Evolutionary conservation across 176 grass and related monocot species (phyloP).

Genomic region (Poa annua): DNA sequence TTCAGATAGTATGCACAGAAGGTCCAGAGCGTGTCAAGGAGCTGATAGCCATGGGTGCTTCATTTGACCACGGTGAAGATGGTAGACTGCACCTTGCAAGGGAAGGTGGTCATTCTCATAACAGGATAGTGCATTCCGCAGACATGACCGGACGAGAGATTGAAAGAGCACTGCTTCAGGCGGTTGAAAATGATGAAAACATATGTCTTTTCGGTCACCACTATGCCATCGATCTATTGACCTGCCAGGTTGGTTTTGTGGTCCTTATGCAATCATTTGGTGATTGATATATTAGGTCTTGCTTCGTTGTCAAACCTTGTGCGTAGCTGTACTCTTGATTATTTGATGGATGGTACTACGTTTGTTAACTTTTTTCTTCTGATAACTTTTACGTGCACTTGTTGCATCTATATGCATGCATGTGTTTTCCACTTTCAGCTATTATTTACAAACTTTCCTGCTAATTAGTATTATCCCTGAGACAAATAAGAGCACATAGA

Average conservation of each 20-base stretch:
- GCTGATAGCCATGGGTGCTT: slow-evolving; percentile 91
- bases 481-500: neutral
- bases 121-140: slow-evolving; percentile 94
- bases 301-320: neutral
- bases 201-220: slow-evolving; percentile 84
- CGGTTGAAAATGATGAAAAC: slow-evolving; percentile 86
- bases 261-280: slow-evolving; percentile 21
- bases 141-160: slow-evolving; percentile 98
- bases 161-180: slow-evolving; percentile 85
- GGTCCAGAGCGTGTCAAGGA: slow-evolving; percentile 94
- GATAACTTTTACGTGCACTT: neutral
- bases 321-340: neutral
- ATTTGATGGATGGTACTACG: slow-evolving; percentile 3
- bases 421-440: neutral
- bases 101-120: slow-evolving; percentile 98
- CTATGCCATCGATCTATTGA: slow-evolving; percentile 89
- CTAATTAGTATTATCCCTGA: slow-evolving; percentile 6
- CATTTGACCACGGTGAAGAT: slow-evolving; percentile 94
- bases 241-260: slow-evolving; percentile 66
- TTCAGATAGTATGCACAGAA: slow-evolving; percentile 96
- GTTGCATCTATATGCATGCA: neutral
- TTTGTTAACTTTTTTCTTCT: neutral
- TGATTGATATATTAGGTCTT: neutral
- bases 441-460: neutral
- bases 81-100: slow-evolving; percentile 89